Percentiles rank a stretch among this genome's conserved stretches.
These are phyloP conservation scores for Ophiostoma australiae DNA, from an alignment of 2,329 filamentous ascomycete genomes.

Conservation along the genomic window DNA sequence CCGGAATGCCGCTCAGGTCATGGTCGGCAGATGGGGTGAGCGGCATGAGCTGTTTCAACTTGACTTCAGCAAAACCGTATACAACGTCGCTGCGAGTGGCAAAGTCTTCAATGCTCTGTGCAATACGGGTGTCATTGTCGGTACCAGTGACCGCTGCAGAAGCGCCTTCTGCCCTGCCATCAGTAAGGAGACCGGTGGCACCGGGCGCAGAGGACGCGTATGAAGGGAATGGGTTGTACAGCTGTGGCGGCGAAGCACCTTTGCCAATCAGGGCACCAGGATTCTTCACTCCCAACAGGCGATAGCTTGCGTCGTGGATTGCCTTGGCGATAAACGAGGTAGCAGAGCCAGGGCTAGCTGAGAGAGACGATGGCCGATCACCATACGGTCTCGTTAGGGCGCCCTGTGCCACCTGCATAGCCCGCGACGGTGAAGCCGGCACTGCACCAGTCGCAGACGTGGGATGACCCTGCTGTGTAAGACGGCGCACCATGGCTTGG, in stretches of 20 bases:
- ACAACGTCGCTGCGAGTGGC: conserved; percentile 93
- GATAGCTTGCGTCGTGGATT: conserved; percentile 81
- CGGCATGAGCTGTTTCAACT: conserved; percentile 94
- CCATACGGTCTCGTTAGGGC: conserved; percentile 53
- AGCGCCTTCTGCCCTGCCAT: conserved; percentile 33
- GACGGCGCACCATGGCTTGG: conserved; percentile 62
- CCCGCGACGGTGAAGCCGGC: conserved; percentile 61
- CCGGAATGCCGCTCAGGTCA: conserved; percentile 58
- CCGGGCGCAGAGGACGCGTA: conserved; percentile 58
- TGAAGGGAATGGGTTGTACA: conserved; percentile 76
- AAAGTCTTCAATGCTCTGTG: conserved; percentile 82
- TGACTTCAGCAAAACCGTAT: conserved; percentile 96
- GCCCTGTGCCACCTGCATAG: conserved; percentile 67
- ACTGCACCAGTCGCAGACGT: conserved; percentile 66
- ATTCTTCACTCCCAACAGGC: conserved; percentile 67
- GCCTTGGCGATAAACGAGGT: conserved; percentile 93
- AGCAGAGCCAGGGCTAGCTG: conserved; percentile 64
- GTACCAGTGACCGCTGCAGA: conserved; percentile 45
- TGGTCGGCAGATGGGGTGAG: conserved; percentile 73
- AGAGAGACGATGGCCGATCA: conserved; percentile 71
- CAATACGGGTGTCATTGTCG: conserved; percentile 75
- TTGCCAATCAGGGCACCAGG: conserved; percentile 57
- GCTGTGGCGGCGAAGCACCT: conserved; percentile 65
- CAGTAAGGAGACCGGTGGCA: conserved; percentile 25
- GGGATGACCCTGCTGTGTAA: conserved; percentile 71